Conservation (phyloP, 257 asterid species). For the Cynanchum wilfordii region DNA sequence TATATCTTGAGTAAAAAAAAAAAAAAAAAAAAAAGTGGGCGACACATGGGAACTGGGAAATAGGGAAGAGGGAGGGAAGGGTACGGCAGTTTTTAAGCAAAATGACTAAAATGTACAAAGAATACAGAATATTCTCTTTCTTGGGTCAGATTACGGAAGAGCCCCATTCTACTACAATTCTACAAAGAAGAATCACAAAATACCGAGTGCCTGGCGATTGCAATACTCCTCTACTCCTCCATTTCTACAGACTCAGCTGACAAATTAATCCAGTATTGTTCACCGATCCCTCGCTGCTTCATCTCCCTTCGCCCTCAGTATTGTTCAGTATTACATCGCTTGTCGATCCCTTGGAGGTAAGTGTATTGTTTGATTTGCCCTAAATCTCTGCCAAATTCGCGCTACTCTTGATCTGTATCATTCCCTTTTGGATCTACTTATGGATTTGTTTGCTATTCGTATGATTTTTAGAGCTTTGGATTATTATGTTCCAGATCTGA, state of each 20-base stretch:
- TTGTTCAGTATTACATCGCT: constrained; percentile 4
- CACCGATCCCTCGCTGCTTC: background rate
- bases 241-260: background rate
- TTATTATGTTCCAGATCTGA: constrained; percentile 11
- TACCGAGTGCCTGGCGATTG: background rate
- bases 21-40: too few relatives aligned
- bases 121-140: constrained; percentile 12
- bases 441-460: background rate
- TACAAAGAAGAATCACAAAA: background rate
- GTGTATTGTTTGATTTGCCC: background rate
- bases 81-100: background rate
- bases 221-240: background rate
- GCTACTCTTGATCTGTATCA: background rate
- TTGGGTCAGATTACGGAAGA: constrained; percentile 2
- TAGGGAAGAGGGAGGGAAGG: background rate
- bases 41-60: background rate
- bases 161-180: background rate
- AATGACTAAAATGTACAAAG: constrained; percentile 21
- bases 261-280: background rate
- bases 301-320: constrained; percentile 8
- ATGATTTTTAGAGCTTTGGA: background rate
- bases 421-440: background rate
- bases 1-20: too few relatives aligned
- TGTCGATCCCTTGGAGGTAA: constrained; percentile 8
- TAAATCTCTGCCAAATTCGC: background rate